Evolutionary conservation across 306 rosid genomes (phyloP).

Genomic region (Crotalaria pallida): DNA sequence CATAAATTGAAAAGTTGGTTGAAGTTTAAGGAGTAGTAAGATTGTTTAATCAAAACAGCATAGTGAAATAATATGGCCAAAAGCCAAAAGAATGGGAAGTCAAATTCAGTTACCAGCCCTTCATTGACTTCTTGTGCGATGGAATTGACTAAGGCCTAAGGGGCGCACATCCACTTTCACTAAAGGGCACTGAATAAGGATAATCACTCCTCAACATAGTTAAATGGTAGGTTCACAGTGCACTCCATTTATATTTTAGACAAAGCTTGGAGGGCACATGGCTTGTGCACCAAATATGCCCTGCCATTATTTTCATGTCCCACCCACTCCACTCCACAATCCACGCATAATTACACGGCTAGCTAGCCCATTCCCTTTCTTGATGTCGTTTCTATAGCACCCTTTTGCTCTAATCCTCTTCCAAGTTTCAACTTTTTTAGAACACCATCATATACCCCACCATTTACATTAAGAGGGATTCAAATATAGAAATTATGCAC

Average conservation of each 20-base stretch:
- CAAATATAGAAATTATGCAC: no score
- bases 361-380: conserved; percentile 7
- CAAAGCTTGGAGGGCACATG: conserved; percentile 51
- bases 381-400: conserved; percentile 8
- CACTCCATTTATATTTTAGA: conserved; percentile 23
- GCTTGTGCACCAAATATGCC: conserved; percentile 22
- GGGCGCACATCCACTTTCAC: not conserved
- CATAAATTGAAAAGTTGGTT: not conserved
- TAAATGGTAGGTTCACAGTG: conserved; percentile 20
- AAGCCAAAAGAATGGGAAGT: not conserved
- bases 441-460: not conserved
- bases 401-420: conserved; percentile 1
- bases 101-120: conserved; percentile 1
- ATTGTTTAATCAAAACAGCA: not conserved
- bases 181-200: not conserved
- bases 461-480: no score
- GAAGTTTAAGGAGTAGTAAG: not conserved
- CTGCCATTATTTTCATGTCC: conserved; percentile 49
- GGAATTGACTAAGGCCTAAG: not conserved
- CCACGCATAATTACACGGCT: conserved; percentile 60
- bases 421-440: conserved; percentile 20
- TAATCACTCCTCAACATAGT: not conserved
- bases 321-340: conserved; percentile 65
- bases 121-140: not conserved
- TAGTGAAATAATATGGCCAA: conserved; percentile 5